Evolutionary conservation across 169 alveolate genomes (phyloP).

Genomic region (Cryptosporidium canis): DNA sequence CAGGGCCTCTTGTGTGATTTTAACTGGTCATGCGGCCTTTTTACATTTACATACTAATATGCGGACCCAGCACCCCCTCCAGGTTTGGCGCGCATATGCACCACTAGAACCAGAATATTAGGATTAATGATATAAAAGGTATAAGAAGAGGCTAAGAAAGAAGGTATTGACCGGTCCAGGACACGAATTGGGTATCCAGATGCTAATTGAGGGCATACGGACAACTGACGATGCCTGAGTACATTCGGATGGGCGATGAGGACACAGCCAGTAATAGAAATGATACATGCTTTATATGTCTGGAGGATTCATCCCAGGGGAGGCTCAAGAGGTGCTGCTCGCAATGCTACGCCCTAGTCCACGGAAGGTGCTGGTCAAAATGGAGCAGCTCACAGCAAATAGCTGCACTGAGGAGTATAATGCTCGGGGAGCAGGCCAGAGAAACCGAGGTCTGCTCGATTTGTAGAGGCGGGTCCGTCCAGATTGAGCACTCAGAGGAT

Average conservation of each 20-base stretch:
- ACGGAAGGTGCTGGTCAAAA: constrained; percentile 30
- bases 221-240: constrained; percentile 10
- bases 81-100: constrained; percentile 11
- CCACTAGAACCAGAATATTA: background rate
- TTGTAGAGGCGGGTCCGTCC: constrained; percentile 44
- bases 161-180: background rate
- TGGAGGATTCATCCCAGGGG: constrained; percentile 36
- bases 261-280: background rate
- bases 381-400: constrained; percentile 38
- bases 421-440: constrained; percentile 24
- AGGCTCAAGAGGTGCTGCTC: constrained; percentile 41
- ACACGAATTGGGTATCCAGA: background rate
- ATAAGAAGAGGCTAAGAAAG: background rate
- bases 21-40: constrained; percentile 19
- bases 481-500: constrained; percentile 26
- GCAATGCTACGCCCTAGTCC: constrained; percentile 50
- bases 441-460: constrained; percentile 28
- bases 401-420: constrained; percentile 5
- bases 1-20: background rate
- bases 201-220: background rate
- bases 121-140: background rate
- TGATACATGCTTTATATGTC: constrained; percentile 55
- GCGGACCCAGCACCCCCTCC: constrained; percentile 35
- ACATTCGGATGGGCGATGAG: constrained; percentile 6
- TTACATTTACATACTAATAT: background rate